Evolutionary conservation across 1,139 yeast genomes (phyloP).

Genomic region (Yamadazyma triangularis): DNA sequence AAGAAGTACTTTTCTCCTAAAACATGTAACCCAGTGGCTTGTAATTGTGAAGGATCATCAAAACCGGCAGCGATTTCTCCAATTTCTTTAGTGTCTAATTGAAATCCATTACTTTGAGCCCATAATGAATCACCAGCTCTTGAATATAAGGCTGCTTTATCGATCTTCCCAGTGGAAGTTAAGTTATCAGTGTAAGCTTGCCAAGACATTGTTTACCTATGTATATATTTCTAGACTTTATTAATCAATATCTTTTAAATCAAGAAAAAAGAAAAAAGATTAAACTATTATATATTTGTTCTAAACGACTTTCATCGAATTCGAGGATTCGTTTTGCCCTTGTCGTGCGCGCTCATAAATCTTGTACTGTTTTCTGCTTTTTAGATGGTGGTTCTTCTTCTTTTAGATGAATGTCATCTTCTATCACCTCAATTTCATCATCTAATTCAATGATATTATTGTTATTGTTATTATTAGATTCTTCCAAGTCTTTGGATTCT

Average conservation of each 20-base stretch:
- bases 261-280: background rate
- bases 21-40: slow-evolving; percentile 80
- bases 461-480: slow-evolving; percentile 14
- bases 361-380: slow-evolving; percentile 15
- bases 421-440: slow-evolving; percentile 6
- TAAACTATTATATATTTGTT: background rate
- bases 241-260: too few species aligned
- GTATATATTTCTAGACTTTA: background rate
- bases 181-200: slow-evolving; percentile 93
- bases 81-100: slow-evolving; percentile 69
- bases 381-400: slow-evolving; percentile 16
- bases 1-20: slow-evolving; percentile 85
- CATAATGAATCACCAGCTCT: slow-evolving; percentile 92
- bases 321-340: background rate
- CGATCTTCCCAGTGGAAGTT: slow-evolving; percentile 79
- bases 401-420: slow-evolving; percentile 8
- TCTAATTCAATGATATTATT: slow-evolving; percentile 6
- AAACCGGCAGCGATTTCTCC: slow-evolving; percentile 73
- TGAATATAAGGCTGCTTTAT: slow-evolving; percentile 89
- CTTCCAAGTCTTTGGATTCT: slow-evolving; percentile 3
- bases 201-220: slow-evolving; percentile 28
- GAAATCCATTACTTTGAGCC: slow-evolving; percentile 79
- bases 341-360: background rate
- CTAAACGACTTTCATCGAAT: background rate
- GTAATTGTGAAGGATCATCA: slow-evolving; percentile 72